Base-by-base conservation (phyloP, 2,329 filamentous ascomycete genomes). In the Colletotrichum aenigma region DNA sequence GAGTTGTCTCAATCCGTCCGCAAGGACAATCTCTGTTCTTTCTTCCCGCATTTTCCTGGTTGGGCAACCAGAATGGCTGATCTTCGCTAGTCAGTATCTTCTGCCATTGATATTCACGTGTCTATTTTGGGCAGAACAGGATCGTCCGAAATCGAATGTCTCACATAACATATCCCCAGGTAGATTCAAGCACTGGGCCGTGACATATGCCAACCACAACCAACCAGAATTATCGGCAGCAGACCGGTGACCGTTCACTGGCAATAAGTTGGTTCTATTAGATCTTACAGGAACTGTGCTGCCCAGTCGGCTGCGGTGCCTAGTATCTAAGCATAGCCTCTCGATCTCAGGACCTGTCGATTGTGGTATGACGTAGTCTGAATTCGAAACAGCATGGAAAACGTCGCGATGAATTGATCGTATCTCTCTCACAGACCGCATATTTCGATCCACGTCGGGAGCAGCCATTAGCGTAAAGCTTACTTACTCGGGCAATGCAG, bases 131-230 rank as follows among this genome's bases (percentile, higher is more conserved):
- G 43, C 43, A 13, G 43, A 48, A 7, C n/a, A 52, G 18, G 2
- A 3, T 48, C 2, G 43, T 0, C 10, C 18, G 43, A 48, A 13
- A 48, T 48, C 43, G 43, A 48, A n/a, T 48, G 18, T 48, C 43
- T 48, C 43, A 48, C 43, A 48, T n/a, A 5, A 43, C 18, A 10
- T n/a, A 12, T 43, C 9, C 5, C 4, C 38, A 9, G 9, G 36
- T 38, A 18, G 36, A 18, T 38, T 4, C 16, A 8, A 38, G 16
- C 36, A 2, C 16, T 38, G 36, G 36, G 15, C 1, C 16, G 0
- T 4, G 36, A 48, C 18, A 48, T n/a, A 9, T 21, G 10, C 43
- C 9, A 48, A 12, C 0, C 43, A 13, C 0, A 0, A 1, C 18
- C 18, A 48, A 48, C 18, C 18, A 48, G 12, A 48, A 0, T 7